These are phyloP conservation scores for Calonectria multiphialidica DNA, from an alignment of 2,329 filamentous ascomycete species.

Conservation along the genomic window DNA sequence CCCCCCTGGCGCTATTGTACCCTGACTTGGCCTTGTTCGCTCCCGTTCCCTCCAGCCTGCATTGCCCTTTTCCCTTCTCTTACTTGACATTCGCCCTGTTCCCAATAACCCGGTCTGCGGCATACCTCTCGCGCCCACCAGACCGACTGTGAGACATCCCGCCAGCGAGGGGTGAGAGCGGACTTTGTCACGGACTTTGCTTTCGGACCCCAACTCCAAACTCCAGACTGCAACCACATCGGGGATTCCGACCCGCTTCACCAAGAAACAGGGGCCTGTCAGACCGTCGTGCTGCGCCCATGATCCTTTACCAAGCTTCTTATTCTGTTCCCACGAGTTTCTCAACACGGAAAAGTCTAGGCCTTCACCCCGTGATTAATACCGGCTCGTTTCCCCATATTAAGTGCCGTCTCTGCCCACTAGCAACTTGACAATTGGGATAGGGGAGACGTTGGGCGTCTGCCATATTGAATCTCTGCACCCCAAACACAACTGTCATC, in stretches of 20 bases:
- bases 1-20: neutral
- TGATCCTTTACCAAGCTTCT: slow-evolving; percentile 10
- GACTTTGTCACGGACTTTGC: slow-evolving; percentile 16
- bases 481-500: neutral
- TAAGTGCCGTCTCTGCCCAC: neutral
- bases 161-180: neutral
- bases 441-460: neutral
- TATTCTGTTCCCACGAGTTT: slow-evolving; percentile 12
- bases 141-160: neutral
- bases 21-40: neutral
- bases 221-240: neutral
- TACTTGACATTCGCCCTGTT: neutral
- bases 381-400: slow-evolving; percentile 6
- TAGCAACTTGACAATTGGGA: neutral
- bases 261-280: slow-evolving; percentile 10
- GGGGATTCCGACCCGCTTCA: slow-evolving; percentile 10
- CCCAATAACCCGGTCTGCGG: slow-evolving; percentile 9
- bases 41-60: neutral
- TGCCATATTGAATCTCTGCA: neutral
- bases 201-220: neutral
- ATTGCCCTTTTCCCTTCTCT: neutral
- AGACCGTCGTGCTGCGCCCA: slow-evolving; percentile 9
- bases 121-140: neutral
- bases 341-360: neutral
- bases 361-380: slow-evolving; percentile 1